Percentiles rank a stretch among this genome's conserved stretches.
Evolutionary conservation across 331 rosid species (phyloP).

Genomic region (Cucumis variabilis): DNA sequence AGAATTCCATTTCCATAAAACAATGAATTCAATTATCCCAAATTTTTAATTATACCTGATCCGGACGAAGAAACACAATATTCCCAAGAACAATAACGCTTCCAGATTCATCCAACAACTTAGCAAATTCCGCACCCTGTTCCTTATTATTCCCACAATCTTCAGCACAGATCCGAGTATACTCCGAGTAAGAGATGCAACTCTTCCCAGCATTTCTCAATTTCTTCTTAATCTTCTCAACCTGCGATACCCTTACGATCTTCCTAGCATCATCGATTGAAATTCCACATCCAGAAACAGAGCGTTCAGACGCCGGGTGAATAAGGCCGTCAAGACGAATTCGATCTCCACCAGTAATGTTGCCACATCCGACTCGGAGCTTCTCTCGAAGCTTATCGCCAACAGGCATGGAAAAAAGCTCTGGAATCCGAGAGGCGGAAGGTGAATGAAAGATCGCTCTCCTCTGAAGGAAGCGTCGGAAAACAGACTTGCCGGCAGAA

Average conservation of each 20-base stretch:
- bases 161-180: conserved; percentile 60
- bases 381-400: conserved; percentile 74
- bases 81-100: conserved; percentile 84
- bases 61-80: conserved; percentile 79
- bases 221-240: conserved; percentile 71
- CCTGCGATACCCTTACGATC: conserved; percentile 59
- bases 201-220: conserved; percentile 51
- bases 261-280: conserved; percentile 66
- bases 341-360: conserved; percentile 42
- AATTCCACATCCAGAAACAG: conserved; percentile 40
- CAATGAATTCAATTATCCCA: no score
- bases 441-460: conserved; percentile 47
- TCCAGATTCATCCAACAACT: conserved; percentile 71
- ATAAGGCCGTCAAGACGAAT: conserved; percentile 32
- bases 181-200: conserved; percentile 63
- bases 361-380: conserved; percentile 51
- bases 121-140: conserved; percentile 71
- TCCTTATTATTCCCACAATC: conserved; percentile 47
- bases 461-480: conserved; percentile 61
- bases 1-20: not conserved
- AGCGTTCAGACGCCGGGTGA: conserved; percentile 31
- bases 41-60: conserved; percentile 62
- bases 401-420: conserved; percentile 50
- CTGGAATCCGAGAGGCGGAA: conserved; percentile 47
- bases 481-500: conserved; percentile 40